These are phyloP conservation scores for Barbatosphaeria neglecta DNA, from an alignment of 495 filamentous ascomycete species.

Conservation along the genomic window DNA sequence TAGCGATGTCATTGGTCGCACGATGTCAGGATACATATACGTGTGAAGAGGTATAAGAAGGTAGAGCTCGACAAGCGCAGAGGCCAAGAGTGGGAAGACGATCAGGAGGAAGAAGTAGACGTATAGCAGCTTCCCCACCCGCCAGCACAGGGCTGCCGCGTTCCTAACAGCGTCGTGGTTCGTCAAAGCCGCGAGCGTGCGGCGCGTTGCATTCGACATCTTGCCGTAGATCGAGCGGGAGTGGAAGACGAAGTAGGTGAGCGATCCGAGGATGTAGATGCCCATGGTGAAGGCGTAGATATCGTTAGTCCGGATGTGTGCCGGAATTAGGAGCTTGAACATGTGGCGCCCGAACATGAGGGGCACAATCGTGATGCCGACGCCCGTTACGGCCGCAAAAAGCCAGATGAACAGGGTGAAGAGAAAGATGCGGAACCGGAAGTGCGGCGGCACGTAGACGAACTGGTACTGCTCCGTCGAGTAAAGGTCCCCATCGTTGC, in stretches of 20 bases:
- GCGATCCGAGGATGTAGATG: constrained; percentile 60
- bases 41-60: constrained; percentile 81
- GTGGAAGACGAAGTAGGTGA: constrained; percentile 47
- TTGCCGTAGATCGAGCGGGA: constrained; percentile 32
- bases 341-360: constrained; percentile 72
- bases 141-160: constrained; percentile 9
- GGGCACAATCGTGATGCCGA: constrained; percentile 73
- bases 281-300: constrained; percentile 92
- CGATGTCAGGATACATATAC: constrained; percentile 42
- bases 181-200: constrained; percentile 13
- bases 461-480: constrained; percentile 61
- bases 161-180: constrained; percentile 22
- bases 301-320: constrained; percentile 68
- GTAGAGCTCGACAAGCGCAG: constrained; percentile 77
- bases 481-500: constrained; percentile 50
- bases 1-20: too few species aligned
- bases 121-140: constrained; percentile 48
- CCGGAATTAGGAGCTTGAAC: constrained; percentile 55
- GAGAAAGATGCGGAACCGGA: constrained; percentile 64
- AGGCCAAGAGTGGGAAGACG: constrained; percentile 72
- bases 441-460: constrained; percentile 83
- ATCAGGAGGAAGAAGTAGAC: constrained; percentile 58
- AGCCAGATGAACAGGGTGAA: constrained; percentile 89
- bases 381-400: constrained; percentile 87
- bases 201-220: constrained; percentile 10